A percentile compares a stretch with the other conserved stretches of the same genome.
Evolutionary conservation across 1,139 yeast species (phyloP).

Genomic region (Pichia sp.): DNA sequence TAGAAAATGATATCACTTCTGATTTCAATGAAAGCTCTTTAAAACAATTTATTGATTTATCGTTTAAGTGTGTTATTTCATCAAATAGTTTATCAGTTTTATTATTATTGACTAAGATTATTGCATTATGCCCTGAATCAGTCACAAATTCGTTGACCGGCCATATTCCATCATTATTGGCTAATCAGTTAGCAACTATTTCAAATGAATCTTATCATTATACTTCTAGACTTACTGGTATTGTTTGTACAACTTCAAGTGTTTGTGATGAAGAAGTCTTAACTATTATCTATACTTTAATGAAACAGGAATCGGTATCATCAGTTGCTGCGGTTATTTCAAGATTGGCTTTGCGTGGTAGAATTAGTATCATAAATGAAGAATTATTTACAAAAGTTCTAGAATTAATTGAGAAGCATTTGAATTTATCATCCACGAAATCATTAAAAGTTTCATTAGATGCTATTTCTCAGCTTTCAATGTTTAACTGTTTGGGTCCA

Average conservation of each 20-base stretch:
- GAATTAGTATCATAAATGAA: slow-evolving; percentile 20
- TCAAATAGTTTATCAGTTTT: slow-evolving; percentile 13
- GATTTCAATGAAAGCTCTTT: slow-evolving; percentile 13
- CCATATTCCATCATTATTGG: slow-evolving; percentile 11
- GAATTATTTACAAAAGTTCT: slow-evolving; percentile 22
- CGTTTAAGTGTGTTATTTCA: slow-evolving; percentile 15
- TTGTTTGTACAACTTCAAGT: slow-evolving; percentile 45
- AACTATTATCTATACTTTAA: slow-evolving; percentile 14
- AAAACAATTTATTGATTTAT: slow-evolving; percentile 15
- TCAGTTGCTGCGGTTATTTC: slow-evolving; percentile 44
- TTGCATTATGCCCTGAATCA: slow-evolving; percentile 33
- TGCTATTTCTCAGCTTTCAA: slow-evolving; percentile 49
- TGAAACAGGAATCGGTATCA: slow-evolving; percentile 10
- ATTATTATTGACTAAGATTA: slow-evolving; percentile 18
- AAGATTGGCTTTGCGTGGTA: slow-evolving; percentile 39
- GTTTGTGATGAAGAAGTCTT: slow-evolving; percentile 20
- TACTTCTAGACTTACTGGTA: slow-evolving; percentile 46
- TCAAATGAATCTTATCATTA: slow-evolving; percentile 34
- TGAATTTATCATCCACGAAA: slow-evolving; percentile 20
- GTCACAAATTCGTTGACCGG: slow-evolving; percentile 25
- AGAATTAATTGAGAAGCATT: slow-evolving; percentile 17
- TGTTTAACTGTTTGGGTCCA: slow-evolving; percentile 53
- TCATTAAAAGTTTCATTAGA: slow-evolving; percentile 35
- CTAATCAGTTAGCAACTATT: slow-evolving; percentile 25
- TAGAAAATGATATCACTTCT: slow-evolving; percentile 13